phyloP scores from a whole-genome alignment of 2,329 filamentous ascomycete genomes.

The Pseudogymnoascus sp. region DNA sequence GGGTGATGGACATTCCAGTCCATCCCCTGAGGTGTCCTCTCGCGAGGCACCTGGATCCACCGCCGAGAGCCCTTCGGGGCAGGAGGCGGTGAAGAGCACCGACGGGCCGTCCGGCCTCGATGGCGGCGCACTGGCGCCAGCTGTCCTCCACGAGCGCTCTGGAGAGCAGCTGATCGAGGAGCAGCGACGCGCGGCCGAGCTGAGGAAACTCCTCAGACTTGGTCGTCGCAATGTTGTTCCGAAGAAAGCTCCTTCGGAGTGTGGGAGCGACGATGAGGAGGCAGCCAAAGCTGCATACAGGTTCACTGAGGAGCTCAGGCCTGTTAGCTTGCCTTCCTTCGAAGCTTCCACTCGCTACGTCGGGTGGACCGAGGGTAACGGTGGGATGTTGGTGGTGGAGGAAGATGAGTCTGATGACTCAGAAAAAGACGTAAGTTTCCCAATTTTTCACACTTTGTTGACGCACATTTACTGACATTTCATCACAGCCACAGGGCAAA shows the following conservation, averaged over 20 bases:
- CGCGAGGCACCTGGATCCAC: background rate
- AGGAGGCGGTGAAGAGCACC: slow-evolving; percentile 3
- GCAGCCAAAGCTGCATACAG: slow-evolving; percentile 6
- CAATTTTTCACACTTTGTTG: background rate
- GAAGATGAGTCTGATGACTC: background rate
- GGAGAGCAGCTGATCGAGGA: background rate
- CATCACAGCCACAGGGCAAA: background rate
- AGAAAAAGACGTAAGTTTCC: background rate
- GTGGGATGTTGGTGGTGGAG: slow-evolving; percentile 1
- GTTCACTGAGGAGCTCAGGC: background rate
- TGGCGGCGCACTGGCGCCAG: background rate
- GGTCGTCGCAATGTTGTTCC: background rate
- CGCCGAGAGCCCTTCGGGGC: background rate
- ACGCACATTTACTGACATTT: background rate
- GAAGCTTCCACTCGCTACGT: slow-evolving; percentile 1
- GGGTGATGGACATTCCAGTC: background rate
- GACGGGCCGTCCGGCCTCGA: background rate
- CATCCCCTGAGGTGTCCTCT: slow-evolving; percentile 5
- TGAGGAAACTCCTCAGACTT: background rate
- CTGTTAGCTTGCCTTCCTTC: background rate
- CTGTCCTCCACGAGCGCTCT: slow-evolving; percentile 3
- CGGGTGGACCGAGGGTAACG: background rate
- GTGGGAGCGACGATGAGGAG: slow-evolving; percentile 6
- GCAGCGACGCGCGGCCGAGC: background rate
- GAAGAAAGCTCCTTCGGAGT: background rate